Evolutionary conservation across 2,329 filamentous ascomycete genomes (phyloP).

Genomic region (Chrysosporium queenslandicum): DNA sequence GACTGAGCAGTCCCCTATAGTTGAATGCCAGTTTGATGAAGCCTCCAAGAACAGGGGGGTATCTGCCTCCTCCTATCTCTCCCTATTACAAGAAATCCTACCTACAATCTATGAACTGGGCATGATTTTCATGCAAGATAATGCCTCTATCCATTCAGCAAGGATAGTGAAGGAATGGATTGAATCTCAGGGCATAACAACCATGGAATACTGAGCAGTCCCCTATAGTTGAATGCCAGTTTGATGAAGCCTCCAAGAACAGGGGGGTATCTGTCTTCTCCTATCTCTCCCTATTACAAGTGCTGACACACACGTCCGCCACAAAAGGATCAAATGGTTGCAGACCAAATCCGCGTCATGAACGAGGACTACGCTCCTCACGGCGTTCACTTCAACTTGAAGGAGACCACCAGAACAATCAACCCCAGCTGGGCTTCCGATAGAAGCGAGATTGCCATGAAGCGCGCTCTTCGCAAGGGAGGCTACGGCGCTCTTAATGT

Average conservation of each 20-base stretch:
- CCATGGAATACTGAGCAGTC: neutral
- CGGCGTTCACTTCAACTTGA: constrained; percentile 15
- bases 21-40: neutral
- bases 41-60: neutral
- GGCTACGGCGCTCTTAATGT: constrained; percentile 24
- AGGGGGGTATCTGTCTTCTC: neutral
- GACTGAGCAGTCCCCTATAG: neutral
- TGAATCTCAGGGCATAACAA: too few relatives aligned
- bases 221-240: neutral
- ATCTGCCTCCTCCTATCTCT: neutral
- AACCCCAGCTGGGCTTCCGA: constrained; percentile 16
- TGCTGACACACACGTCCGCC: too few relatives aligned
- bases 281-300: neutral
- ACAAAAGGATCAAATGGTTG: constrained; percentile 13
- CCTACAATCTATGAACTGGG: too few relatives aligned
- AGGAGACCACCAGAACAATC: constrained; percentile 12
- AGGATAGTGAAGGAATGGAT: too few relatives aligned
- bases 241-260: neutral
- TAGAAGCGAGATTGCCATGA: constrained; percentile 14
- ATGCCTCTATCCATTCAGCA: too few relatives aligned
- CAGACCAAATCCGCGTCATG: constrained; percentile 16
- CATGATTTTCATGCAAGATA: too few relatives aligned
- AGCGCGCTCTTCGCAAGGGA: constrained; percentile 20
- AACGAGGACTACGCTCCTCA: constrained; percentile 15
- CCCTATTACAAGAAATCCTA: too few relatives aligned